Percentiles rank a stretch among this genome's conserved stretches.
Conservation (phyloP, 441 rosid species). For the Syzygium syzygioides region DNA sequence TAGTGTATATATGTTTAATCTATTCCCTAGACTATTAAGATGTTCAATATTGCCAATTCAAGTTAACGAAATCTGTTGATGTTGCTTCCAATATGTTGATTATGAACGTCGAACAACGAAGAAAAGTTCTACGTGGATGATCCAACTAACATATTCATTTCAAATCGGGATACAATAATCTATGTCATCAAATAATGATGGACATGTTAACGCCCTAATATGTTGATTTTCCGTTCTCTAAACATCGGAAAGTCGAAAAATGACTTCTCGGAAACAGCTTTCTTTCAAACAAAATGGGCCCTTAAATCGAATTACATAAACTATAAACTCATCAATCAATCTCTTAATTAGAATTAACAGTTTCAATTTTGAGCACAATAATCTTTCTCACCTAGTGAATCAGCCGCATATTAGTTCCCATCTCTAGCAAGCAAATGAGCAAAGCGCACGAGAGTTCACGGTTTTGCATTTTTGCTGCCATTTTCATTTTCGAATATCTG, state of each 20-base stretch:
- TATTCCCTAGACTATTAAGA: background rate
- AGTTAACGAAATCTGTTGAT: background rate
- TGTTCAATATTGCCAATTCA: background rate
- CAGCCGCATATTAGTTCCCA: background rate
- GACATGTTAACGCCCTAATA: background rate
- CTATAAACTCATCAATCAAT: background rate
- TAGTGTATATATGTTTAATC: background rate
- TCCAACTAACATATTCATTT: background rate
- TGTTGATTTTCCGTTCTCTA: background rate
- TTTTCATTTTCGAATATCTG: background rate
- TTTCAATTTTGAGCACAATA: background rate
- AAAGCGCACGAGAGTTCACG: background rate
- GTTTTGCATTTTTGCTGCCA: background rate
- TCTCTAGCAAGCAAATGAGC: background rate
- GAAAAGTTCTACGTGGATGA: background rate
- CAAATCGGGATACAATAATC: background rate
- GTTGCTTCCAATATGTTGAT: background rate
- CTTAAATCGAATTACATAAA: background rate
- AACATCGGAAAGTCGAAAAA: background rate
- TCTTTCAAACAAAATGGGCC: background rate
- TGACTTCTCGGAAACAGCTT: accelerated
- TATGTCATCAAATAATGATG: background rate
- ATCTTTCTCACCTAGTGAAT: background rate
- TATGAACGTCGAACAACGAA: background rate
- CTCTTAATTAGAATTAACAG: background rate